Base-by-base conservation (phyloP, 169 alveolate genomes). In the Cryptosporidium baileyi region DNA sequence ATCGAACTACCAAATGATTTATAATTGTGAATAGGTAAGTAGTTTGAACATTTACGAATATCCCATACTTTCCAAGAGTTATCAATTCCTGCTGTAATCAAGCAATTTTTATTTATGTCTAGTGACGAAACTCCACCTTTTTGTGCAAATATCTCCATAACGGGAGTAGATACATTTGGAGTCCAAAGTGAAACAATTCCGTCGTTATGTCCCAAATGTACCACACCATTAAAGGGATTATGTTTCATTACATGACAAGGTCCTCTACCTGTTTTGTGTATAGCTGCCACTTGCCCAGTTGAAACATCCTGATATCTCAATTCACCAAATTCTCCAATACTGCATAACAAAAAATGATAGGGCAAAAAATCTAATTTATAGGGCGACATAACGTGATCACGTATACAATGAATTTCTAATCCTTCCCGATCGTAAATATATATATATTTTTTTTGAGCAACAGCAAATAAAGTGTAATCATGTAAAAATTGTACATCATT, bases 111-210 rank as follows among this genome's bases (percentile, higher is more conserved):
- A 47, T 89, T 91, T 34, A 90, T 67, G 49, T 90, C 79, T 11
- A 93, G 52, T 0, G 94, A 61, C 30, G 90, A 67, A 1, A 93
- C 88, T 19, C 93, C 91, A 13, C 95, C 94, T 52, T 94, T 92
- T 82, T 95, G 97, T 40, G 94, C 90, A 24, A 93, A 88, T 36
- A 93, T 82, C 49, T 90, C 90, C 34, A 91, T 93, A 13, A 93
- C 93, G 17, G 96, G 94, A 36, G 91, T 93, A 9, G 94, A 90
- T 89, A 94, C 91, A 89, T 96, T 97, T n/a, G 99, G 99, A 6
- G 98, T 90, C 96, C 98, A 96, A 90, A 97, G 91, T 28, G 97
- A 90, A 0, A 97, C 97, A 17, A 91, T 91, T 13, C 99, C 99
- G 79, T 92, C 93, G 28, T 89, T 90, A 81, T 97, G 98, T 0